Base-by-base conservation (phyloP, 2,329 filamentous ascomycete species). In the Trichoderma oligosporum region DNA sequence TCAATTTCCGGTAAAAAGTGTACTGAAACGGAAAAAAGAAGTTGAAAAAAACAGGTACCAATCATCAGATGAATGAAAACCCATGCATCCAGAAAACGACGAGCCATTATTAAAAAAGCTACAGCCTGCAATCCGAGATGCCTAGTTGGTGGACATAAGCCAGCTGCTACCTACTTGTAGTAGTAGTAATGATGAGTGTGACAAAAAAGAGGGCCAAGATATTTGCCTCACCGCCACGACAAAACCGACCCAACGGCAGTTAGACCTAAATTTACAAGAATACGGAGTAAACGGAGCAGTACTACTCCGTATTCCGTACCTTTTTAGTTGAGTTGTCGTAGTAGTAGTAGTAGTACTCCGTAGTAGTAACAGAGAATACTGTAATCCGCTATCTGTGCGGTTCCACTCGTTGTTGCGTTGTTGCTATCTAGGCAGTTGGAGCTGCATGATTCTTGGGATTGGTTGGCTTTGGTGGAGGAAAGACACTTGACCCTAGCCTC, bases 241-340 rank as follows among this genome's bases (percentile, higher is more conserved):
- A 71, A n/a, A n/a, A 59, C 70, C 33, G 67, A 69, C 57, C 57
- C 68, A 16, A 58, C 68, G 14, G 65, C 65, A 33, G 62, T 66
- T 27, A 77, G n/a, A 78, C 63, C 31, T 67, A 74, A 67, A 66
- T 68, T 31, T 72, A 71, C 49, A 11, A 39, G 20, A n/a, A 33
- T 22, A 49, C 46, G 46, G 45, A 36, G 45, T 36, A 36, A n/a
- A n/a, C 45, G 14, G 18, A 20, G 27, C 18, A 42, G n/a, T n/a
- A n/a, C n/a, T n/a, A n/a, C n/a, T n/a, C n/a, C n/a, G n/a, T 31
- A 31, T 11, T 31, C 27, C 27, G 27, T 31, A 31, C 27, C 41
- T 27, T 59, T 78, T 77, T 68, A 72, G 76, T 76, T 77, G 64
- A 65, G 74, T 67, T 58, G 18, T 54, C 47, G 53, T 44, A 45